A percentile compares a stretch with the other conserved stretches of the same genome.
phyloP scores from a whole-genome alignment of 2,329 filamentous ascomycete species.

The Cytospora leucostoma region DNA sequence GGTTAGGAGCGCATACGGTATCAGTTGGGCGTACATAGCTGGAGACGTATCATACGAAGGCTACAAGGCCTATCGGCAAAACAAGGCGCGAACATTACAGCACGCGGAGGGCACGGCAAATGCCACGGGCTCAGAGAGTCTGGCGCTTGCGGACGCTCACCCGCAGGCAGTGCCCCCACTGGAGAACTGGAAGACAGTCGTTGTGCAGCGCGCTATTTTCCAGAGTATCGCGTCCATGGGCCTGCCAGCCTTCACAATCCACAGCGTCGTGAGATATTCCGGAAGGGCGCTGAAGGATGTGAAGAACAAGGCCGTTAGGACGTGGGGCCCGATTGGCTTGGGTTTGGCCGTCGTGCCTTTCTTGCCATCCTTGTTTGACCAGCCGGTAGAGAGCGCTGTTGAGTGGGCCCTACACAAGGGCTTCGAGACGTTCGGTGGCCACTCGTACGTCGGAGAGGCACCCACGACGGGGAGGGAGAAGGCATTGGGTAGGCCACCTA shows the following conservation, averaged over 20 bases:
- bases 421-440: constrained; percentile 72
- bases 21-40: constrained; percentile 90
- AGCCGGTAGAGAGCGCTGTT: constrained; percentile 88
- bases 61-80: constrained; percentile 90
- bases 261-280: constrained; percentile 88
- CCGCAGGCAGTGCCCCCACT: constrained; percentile 63
- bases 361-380: constrained; percentile 81
- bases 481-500: constrained; percentile 45
- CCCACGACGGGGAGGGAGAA: constrained; percentile 57
- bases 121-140: constrained; percentile 45
- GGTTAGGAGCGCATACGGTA: constrained; percentile 79
- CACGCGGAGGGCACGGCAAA: constrained; percentile 53
- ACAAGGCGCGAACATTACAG: constrained; percentile 74
- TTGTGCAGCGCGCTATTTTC: constrained; percentile 88
- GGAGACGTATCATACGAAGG: constrained; percentile 92
- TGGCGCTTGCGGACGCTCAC: constrained; percentile 30
- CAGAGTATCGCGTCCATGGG: constrained; percentile 93
- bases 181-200: constrained; percentile 88
- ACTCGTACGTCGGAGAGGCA: constrained; percentile 55
- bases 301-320: constrained; percentile 75
- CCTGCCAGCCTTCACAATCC: constrained; percentile 89
- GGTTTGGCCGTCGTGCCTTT: constrained; percentile 77
- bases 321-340: constrained; percentile 89
- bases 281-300: constrained; percentile 80
- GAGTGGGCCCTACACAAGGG: constrained; percentile 87